Conservation (phyloP, 805 yeast species). For the Yamadazyma sp. region DNA sequence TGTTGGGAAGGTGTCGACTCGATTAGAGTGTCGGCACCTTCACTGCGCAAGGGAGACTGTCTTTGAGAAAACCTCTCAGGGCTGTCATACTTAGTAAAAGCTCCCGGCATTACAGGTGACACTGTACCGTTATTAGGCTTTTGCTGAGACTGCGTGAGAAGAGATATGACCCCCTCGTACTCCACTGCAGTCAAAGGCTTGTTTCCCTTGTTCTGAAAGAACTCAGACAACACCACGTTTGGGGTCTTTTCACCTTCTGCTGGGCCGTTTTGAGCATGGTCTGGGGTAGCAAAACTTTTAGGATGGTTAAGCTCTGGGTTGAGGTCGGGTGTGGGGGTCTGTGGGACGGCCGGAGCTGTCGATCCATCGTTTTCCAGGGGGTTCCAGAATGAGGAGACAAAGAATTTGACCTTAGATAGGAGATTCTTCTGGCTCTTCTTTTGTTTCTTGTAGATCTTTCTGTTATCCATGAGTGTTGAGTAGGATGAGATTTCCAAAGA, state of each 20-base stretch:
- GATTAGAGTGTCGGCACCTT: background rate
- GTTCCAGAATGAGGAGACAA: conserved; percentile 7
- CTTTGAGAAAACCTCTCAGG: background rate
- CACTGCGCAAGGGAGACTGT: background rate
- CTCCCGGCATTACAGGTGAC: conserved; percentile 16
- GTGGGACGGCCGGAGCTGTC: background rate
- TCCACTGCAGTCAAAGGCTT: conserved; percentile 72
- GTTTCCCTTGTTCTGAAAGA: conserved; percentile 74
- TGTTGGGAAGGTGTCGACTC: conserved; percentile 28
- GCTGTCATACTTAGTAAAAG: conserved; percentile 12
- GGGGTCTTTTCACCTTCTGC: conserved; percentile 19
- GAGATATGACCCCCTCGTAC: conserved; percentile 67
- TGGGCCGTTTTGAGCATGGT: background rate
- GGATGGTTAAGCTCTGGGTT: background rate
- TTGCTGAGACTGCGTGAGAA: conserved; percentile 10
- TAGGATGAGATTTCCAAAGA: too few species aligned
- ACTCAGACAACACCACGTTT: conserved; percentile 63
- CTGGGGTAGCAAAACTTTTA: conserved; percentile 2
- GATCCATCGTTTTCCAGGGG: background rate
- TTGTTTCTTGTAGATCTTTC: conserved; percentile 15
- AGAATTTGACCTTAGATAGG: conserved; percentile 2
- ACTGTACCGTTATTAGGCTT: conserved; percentile 5
- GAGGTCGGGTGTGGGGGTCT: background rate
- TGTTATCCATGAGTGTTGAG: conserved; percentile 20
- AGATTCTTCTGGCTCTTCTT: conserved; percentile 3